Conservation (phyloP, 2,329 filamentous ascomycete species). For the Trichoderma atroviride region DNA sequence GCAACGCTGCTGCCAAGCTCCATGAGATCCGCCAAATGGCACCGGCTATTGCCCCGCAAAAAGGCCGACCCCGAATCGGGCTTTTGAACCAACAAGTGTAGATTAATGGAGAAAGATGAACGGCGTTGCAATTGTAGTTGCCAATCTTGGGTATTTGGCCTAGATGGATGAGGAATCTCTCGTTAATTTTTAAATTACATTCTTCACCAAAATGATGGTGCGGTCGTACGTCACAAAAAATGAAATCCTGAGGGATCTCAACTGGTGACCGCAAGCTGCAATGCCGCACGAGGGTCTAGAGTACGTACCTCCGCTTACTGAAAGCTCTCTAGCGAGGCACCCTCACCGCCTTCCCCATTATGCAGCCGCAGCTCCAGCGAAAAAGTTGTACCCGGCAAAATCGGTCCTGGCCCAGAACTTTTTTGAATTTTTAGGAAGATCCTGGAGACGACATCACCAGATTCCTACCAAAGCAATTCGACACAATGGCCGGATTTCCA, state of each 20-base stretch:
- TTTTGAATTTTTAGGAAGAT: background rate
- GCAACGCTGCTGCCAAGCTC: background rate
- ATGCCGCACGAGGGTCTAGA: background rate
- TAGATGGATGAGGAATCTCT: background rate
- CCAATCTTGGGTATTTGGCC: background rate
- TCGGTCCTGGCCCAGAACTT: background rate
- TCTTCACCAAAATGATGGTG: too few relatives aligned
- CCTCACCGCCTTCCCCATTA: conserved; percentile 26
- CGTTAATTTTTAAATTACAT: background rate
- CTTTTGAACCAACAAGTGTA: background rate
- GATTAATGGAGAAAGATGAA: background rate
- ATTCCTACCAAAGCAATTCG: conserved; percentile 24
- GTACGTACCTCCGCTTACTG: background rate
- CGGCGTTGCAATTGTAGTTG: background rate
- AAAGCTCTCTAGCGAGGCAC: conserved; percentile 3
- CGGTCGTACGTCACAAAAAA: background rate
- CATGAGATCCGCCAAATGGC: background rate
- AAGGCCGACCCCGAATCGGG: conserved; percentile 6
- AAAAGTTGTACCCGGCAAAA: conserved; percentile 26
- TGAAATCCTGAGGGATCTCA: background rate
- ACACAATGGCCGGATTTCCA: conserved; percentile 39
- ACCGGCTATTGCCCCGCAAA: conserved; percentile 22
- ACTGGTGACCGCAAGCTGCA: background rate
- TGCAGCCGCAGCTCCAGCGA: background rate
- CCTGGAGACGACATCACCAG: conserved; percentile 17